Evolutionary conservation across 768 basidiomycete genomes (phyloP), one percentile per base, ranked within the genome.

Genomic region (Rhizopogon salebrosus): DNA sequence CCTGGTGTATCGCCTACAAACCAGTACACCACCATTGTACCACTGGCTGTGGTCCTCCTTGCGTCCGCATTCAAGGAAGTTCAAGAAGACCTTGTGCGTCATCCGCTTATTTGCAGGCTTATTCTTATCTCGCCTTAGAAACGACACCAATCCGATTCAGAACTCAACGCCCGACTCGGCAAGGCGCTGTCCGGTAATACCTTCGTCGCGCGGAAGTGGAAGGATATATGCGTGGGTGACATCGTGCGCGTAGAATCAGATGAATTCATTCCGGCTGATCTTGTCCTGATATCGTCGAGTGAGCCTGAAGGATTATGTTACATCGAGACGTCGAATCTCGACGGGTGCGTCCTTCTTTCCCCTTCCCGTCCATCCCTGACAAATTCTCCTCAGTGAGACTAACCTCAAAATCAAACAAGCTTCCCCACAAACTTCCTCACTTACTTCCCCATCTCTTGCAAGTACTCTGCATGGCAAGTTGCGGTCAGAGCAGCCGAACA

Each of bases 341-440:
- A 99, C 62, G 97, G 95, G 93, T 95, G 75, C 59, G 72, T 59
- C 27, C 23, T 14, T 40, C 7, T 4, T n/a, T 29, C 16, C 11
- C 38, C 45, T 49, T 53, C 1, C 20, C 3, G 3, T 13, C 1
- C 1, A 3, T 16, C 23, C 34, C 29, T 14, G 1, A 45, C 55
- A 61, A 27, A 51, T 6, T 1, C 41, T 14, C 22, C 10, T 1
- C 60, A 93, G 93, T 23, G 97, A 98, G 74, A 99, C 97, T 4
- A 98, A 98, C 64, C 79, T 99, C 60, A 99, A 98, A 75, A 98
- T 99, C 71, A 99, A 99, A 65, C 94, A 99, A 70, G 91, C 91
- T 0, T 89, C 89, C 3, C 75, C 89, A 1, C 83, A 91, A 31
- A 98, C 94, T 1, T 72, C 89, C 0, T 62, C 77, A 5, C 77